Percentiles rank a stretch among this genome's conserved stretches.
Conservation (phyloP, 345 rosid genomes). For the Hypericum androsaemum region DNA sequence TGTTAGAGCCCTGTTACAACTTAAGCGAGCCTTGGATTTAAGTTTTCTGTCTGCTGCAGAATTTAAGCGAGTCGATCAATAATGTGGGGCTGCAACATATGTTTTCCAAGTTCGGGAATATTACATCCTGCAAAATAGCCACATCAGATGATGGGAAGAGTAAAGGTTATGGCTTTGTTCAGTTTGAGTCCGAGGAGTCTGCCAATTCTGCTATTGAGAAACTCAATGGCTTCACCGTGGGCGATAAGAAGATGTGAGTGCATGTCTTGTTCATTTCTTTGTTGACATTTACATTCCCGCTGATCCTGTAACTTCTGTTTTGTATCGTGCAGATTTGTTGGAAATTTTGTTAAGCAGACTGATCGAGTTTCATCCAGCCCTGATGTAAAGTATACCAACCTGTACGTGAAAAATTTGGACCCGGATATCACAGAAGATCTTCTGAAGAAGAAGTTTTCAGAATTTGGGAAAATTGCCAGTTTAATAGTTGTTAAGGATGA, state of each 20-base stretch:
- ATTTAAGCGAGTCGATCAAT: constrained; percentile 44
- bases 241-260: constrained; percentile 57
- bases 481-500: constrained; percentile 38
- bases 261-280: not conserved
- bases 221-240: constrained; percentile 33
- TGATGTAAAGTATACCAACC: constrained; percentile 54
- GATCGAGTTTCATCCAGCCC: constrained; percentile 39
- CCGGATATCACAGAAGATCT: constrained; percentile 40
- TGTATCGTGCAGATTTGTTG: constrained; percentile 38
- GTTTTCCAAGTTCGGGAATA: constrained; percentile 47
- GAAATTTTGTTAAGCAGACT: constrained; percentile 46
- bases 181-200: constrained; percentile 45
- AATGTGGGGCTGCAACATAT: constrained; percentile 38
- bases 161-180: constrained; percentile 67
- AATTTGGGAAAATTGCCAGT: constrained; percentile 56
- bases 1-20: not conserved
- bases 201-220: constrained; percentile 59
- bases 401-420: constrained; percentile 62
- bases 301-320: not conserved
- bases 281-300: not conserved
- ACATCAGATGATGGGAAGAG: constrained; percentile 53
- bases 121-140: constrained; percentile 59
- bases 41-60: constrained; percentile 24
- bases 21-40: constrained; percentile 1
- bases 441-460: constrained; percentile 41